phyloP scores from a whole-genome alignment of 129 eudicot species.

The Flaveria bidentis region DNA sequence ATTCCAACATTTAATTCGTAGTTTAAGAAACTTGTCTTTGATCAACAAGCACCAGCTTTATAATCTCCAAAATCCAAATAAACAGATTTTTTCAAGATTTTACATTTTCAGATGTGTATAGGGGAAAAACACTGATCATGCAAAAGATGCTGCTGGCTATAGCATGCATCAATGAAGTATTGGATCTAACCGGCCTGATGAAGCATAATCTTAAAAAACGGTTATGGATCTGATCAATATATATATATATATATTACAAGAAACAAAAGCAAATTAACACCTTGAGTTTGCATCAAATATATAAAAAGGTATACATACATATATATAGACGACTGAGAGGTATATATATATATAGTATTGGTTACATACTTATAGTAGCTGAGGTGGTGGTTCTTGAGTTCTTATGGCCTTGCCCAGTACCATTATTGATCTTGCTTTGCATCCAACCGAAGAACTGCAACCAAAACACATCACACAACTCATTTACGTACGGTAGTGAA shows the following conservation, averaged over 20 bases:
- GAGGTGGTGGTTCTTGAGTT: conserved; percentile 41
- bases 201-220: neutral
- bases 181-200: neutral
- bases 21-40: conserved; percentile 20
- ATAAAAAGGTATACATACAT: no score
- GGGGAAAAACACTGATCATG: neutral
- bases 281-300: no score
- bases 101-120: neutral
- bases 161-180: no score
- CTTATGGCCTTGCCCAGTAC: conserved; percentile 29
- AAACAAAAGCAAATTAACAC: no score
- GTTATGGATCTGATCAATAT: neutral
- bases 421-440: conserved; percentile 30
- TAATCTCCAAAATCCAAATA: conserved; percentile 6
- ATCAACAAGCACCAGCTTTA: neutral
- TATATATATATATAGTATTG: no score
- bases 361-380: conserved; percentile 44
- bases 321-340: neutral
- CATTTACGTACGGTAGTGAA: neutral
- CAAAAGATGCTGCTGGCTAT: neutral
- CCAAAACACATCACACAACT: conserved; percentile 19
- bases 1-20: conserved; percentile 1
- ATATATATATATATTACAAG: no score
- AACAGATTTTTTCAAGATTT: neutral
- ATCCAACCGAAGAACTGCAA: conserved; percentile 89